Evolutionary conservation across 345 rosid species (phyloP), one percentile per base, ranked within the genome.

Genomic region (Cardiospermum halicacabum): DNA sequence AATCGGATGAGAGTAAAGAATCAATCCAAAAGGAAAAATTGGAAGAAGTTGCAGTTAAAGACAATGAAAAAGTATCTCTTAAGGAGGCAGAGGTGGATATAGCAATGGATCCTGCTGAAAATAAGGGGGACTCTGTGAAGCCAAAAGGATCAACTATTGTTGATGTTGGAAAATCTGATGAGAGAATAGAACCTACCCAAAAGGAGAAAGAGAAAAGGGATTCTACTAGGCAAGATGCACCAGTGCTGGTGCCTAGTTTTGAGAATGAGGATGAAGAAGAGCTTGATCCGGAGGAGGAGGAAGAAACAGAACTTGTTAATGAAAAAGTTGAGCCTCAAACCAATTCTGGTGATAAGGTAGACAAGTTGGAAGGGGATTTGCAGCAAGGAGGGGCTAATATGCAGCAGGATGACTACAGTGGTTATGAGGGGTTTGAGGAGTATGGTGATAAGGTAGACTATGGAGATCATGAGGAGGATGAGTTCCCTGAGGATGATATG

Each of bases 371-470:
- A 61, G 65, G 24, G 25, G 64, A 73, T 60, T 42, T 70, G 40
- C 56, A 19, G 1, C 67, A 64, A 26, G 85, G 71, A 65, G 64
- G 66, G 57, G 22, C 49, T 43, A 67, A 69, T 42, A 42, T 42
- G 42, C 71, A 42, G 58, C 62, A 55, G 43, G 81, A 75, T 40
- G 79, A 73, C 24, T 73, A 55, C 60, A 72, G 66, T 9, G 68
- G 72, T 70, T 81, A 77, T 71, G 85, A 77, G 48, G 78, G 73
- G 32, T 71, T 69, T 56, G 89, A 80, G 63, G 88, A 84, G 56
- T 84, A 80, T 63, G 85, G 75, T 43, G 91, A 85, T 71, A 68
- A 74, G 55, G 73, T 85, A 36, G 91, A 79, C 68, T 77, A 80
- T 56, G 85, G 75, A 37, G 90, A 80, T 34, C 83, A 74, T 54